Evolutionary conservation across 805 yeast genomes (phyloP), one percentile per base, ranked within the genome.

Genomic region (Metschnikowia lunata): DNA sequence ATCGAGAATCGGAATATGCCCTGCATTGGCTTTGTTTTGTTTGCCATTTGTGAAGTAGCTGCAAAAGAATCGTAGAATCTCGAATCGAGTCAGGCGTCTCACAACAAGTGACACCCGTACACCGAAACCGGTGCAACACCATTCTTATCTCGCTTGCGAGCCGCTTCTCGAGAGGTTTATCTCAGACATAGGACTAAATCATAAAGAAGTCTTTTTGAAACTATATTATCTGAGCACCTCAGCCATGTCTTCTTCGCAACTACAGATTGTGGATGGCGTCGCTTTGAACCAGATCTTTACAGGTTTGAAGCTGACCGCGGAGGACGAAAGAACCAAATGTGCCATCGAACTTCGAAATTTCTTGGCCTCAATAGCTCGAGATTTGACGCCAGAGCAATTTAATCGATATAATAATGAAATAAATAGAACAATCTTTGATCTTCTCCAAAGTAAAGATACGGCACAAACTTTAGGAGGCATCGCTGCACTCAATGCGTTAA

Each of bases 381-480:
- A 90, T 56, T 73, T 83, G 15, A 81, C 93, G 0, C 74, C 86
- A 1, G 97, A 89, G 60, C 91, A 85, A 55, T 80, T 88, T 54
- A 79, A 86, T 49, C 67, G 89, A 31, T 87, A 85, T 63, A 87
- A 85, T 62, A 88, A 85, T 60, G 90, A 84, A 46, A 83, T 91
- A 50, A 89, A 91, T 68, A 85, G 87, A 57, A 81, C 85, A 50
- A 86, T 93, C 14, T 89, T 88, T 61, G 96, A 87, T 58, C 72
- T 89, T 41, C 80, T 88, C 39, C 88, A 88, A 55, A 81, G 90
- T 5, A 74, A 81, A 8, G 91, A 85, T 52, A 66, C 82, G 7
- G 63, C 74, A 27, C 89, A 85, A 50, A 82, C 87, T 50, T 72
- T 90, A 31, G 98, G 97, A 14, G 98, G 97, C 35, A 83, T 91